Base-by-base conservation (phyloP, 768 basidiomycete genomes). In the Russula sp. region DNA sequence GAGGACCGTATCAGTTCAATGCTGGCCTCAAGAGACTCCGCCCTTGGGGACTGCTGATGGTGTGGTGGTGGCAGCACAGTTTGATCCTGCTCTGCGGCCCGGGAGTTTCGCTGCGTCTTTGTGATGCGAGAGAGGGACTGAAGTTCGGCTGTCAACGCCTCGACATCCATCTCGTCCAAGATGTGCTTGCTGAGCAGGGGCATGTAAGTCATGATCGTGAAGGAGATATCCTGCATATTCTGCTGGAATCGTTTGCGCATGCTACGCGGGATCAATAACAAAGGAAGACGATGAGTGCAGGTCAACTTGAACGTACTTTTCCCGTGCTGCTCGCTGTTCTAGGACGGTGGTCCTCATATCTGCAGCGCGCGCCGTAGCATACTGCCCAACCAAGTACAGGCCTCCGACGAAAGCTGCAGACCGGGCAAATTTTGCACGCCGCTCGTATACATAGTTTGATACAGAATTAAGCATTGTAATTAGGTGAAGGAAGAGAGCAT, bases 151-250 rank as follows among this genome's bases (percentile, higher is more conserved):
- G 86, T 90, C 13, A 90, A 73, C 0, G 76, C 76, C 65, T 93
- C 90, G 18, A 93, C 87, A 65, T 93, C 84, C 83, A 93, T 87
- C 35, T 81, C 82, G 25, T 78, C 75, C n/a, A 88, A 73, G 13
- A 93, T 77, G 63, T 86, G 83, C 14, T 79, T 74, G 7, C 83
- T 79, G 18, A 92, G 78, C 1, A 85, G 85, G 2, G 86, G 85
- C 18, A 90, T 72, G 43, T 87, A 77, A 0, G 87, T 84, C 70
- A 88, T 82, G 51, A 87, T 76, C 0, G 88, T 92, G 69, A 84
- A 95, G 7, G 86, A 83, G 25, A 83, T 78, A 68, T 93, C 87
- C 61, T 90, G 83, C 66, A 88, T 86, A 29, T 85, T 90, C 64
- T 88, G 84, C 38, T 79, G 77, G 71, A 92, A 95, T 39, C 93